Percentiles rank a stretch among this genome's conserved stretches.
phyloP scores from a whole-genome alignment of 306 rosid species.

The Bauhinia variegata region DNA sequence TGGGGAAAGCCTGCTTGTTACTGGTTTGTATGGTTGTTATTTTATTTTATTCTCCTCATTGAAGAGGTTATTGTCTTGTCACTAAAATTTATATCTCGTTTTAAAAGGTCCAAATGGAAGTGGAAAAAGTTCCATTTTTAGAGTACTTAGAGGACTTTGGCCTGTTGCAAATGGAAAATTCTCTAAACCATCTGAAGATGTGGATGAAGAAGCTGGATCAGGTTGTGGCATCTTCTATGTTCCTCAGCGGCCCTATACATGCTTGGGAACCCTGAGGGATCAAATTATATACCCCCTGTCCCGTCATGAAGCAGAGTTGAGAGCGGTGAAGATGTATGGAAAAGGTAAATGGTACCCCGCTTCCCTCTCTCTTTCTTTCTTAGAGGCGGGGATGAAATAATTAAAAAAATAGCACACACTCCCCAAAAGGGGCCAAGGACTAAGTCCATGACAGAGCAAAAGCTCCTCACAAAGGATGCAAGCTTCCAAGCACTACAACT shows the following conservation, averaged over 20 bases:
- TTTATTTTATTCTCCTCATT: conserved; percentile 17
- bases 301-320: conserved; percentile 73
- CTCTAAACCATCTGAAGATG: conserved; percentile 61
- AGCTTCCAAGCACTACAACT: too few relatives aligned
- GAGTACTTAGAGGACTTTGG: conserved; percentile 98
- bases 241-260: conserved; percentile 97
- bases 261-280: conserved; percentile 95
- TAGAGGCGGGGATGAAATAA: background rate
- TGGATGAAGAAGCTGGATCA: conserved; percentile 57
- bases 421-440: too few relatives aligned
- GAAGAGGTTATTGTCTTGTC: conserved; percentile 10
- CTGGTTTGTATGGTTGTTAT: conserved; percentile 64
- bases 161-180: conserved; percentile 79
- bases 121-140: conserved; percentile 96
- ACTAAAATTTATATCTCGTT: conserved; percentile 32
- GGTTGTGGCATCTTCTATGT: conserved; percentile 83
- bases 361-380: too few relatives aligned
- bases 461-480: too few relatives aligned
- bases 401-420: conserved; percentile 19
- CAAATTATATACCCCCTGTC: conserved; percentile 98
- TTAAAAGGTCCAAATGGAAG: conserved; percentile 95
- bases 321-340: conserved; percentile 58
- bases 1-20: conserved; percentile 85
- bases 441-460: too few relatives aligned
- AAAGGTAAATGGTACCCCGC: conserved; percentile 56